Conservation (phyloP, 768 basidiomycete genomes). For the Termitomyces sp. region DNA sequence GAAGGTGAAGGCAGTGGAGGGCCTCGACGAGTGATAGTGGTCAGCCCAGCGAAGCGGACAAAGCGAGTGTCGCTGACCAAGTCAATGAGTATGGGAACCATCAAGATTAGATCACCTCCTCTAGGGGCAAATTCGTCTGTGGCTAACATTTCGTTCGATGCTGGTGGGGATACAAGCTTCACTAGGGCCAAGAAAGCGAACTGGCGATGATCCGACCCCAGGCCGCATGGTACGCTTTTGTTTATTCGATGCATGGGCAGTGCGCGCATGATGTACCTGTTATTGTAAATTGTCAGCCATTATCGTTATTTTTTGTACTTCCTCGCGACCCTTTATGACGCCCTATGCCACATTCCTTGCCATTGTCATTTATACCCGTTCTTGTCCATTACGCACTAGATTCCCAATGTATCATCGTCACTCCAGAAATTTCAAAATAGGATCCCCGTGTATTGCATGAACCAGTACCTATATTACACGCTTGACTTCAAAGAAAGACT, state of each 20-base stretch:
- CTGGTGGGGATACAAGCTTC: slow-evolving; percentile 45
- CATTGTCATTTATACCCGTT: slow-evolving; percentile 19
- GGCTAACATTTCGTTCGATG: slow-evolving; percentile 30
- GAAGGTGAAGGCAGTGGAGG: slow-evolving; percentile 27
- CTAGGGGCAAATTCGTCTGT: slow-evolving; percentile 19
- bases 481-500: slow-evolving; percentile 91
- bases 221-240: slow-evolving; percentile 1
- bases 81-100: slow-evolving; percentile 26
- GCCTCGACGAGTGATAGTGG: slow-evolving; percentile 30
- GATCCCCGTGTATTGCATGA: background rate
- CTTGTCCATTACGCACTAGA: slow-evolving; percentile 2
- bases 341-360: slow-evolving; percentile 13
- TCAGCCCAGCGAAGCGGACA: slow-evolving; percentile 55
- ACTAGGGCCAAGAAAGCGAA: slow-evolving; percentile 40
- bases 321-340: slow-evolving; percentile 5
- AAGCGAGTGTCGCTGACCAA: slow-evolving; percentile 52
- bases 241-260: slow-evolving; percentile 8
- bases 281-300: slow-evolving; percentile 10
- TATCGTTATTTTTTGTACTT: slow-evolving; percentile 9
- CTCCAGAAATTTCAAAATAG: background rate
- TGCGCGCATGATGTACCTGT: slow-evolving; percentile 12
- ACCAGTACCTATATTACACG: slow-evolving; percentile 60
- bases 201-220: slow-evolving; percentile 44
- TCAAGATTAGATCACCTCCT: slow-evolving; percentile 21
- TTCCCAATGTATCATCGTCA: slow-evolving; percentile 4